A percentile compares a stretch with the other conserved stretches of the same genome.
Evolutionary conservation across 2,329 filamentous ascomycete genomes (phyloP).

Genomic region (Neofusicoccum laricinum): DNA sequence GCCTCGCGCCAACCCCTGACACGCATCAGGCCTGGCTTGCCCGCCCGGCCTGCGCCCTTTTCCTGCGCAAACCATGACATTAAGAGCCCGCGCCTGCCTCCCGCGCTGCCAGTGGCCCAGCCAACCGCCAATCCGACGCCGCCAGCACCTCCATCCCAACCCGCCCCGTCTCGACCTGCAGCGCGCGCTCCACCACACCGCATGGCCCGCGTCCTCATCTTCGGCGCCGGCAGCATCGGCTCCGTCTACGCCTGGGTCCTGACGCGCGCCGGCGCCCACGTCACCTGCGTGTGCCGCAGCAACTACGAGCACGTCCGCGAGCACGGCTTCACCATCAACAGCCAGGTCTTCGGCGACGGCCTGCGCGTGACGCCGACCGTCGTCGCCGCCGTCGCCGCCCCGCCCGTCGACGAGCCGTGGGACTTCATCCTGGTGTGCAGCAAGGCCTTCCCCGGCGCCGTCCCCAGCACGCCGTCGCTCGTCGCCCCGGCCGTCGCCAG

Average conservation of each 20-base stretch:
- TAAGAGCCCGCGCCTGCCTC: not conserved
- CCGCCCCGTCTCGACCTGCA: not conserved
- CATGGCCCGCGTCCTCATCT: slow-evolving; percentile 32
- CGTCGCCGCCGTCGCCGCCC: slow-evolving; percentile 30
- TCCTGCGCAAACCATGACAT: not conserved
- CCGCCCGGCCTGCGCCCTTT: not conserved
- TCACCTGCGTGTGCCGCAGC: slow-evolving; percentile 46
- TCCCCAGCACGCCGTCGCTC: slow-evolving; percentile 29
- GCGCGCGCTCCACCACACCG: not conserved
- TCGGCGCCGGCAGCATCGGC: slow-evolving; percentile 44
- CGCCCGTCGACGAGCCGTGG: slow-evolving; percentile 27
- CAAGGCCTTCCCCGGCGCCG: slow-evolving; percentile 43
- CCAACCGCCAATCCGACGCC: not conserved
- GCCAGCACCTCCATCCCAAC: not conserved
- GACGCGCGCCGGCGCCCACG: slow-evolving; percentile 33
- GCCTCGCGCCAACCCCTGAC: slow-evolving; percentile 4
- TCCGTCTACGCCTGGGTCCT: slow-evolving; percentile 43
- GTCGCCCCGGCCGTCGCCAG: slow-evolving; percentile 41
- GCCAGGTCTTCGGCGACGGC: slow-evolving; percentile 28
- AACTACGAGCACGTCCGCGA: slow-evolving; percentile 43
- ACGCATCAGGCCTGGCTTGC: slow-evolving; percentile 6
- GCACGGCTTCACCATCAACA: slow-evolving; percentile 39
- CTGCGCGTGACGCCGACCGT: slow-evolving; percentile 33
- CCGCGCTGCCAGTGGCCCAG: not conserved
- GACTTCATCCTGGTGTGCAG: slow-evolving; percentile 49